A percentile compares a stretch with the other conserved stretches of the same genome.
These are phyloP conservation scores for Trichocomaceae sp. DNA, from an alignment of 2,329 filamentous ascomycete species.

Conservation along the genomic window DNA sequence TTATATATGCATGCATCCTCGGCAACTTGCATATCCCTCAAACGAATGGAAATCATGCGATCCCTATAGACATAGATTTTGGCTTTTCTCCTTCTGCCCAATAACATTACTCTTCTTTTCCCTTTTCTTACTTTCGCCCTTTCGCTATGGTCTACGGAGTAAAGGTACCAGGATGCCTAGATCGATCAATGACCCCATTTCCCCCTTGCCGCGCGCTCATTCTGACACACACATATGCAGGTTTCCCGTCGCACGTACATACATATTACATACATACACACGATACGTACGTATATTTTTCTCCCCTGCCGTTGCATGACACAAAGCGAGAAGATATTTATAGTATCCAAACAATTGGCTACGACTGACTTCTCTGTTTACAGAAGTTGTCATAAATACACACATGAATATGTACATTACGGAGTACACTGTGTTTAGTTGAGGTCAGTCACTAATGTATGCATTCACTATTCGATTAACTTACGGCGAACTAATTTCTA, in stretches of 20 bases:
- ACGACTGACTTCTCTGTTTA: neutral
- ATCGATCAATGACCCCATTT: neutral
- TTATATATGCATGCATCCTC: neutral
- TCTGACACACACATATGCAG: neutral
- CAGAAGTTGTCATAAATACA: neutral
- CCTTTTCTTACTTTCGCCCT: neutral
- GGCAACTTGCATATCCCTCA: conserved; percentile 8
- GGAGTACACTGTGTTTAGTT: too few relatives aligned
- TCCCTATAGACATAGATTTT: neutral
- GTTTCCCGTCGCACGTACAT: neutral
- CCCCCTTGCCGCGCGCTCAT: neutral
- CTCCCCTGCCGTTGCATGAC: neutral
- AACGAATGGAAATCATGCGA: neutral
- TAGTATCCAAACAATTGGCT: conserved; percentile 7
- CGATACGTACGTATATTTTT: neutral
- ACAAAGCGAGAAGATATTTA: conserved; percentile 3
- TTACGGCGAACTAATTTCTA: neutral
- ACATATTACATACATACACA: neutral
- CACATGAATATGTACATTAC: too few relatives aligned
- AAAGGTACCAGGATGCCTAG: neutral
- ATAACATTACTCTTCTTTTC: neutral
- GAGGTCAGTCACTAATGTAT: too few relatives aligned
- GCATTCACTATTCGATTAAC: too few relatives aligned
- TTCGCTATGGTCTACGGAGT: too few relatives aligned
- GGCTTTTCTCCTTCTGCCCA: neutral